Base-by-base conservation (phyloP, 2,329 filamentous ascomycete genomes). In the Chaetomium globosum region DNA sequence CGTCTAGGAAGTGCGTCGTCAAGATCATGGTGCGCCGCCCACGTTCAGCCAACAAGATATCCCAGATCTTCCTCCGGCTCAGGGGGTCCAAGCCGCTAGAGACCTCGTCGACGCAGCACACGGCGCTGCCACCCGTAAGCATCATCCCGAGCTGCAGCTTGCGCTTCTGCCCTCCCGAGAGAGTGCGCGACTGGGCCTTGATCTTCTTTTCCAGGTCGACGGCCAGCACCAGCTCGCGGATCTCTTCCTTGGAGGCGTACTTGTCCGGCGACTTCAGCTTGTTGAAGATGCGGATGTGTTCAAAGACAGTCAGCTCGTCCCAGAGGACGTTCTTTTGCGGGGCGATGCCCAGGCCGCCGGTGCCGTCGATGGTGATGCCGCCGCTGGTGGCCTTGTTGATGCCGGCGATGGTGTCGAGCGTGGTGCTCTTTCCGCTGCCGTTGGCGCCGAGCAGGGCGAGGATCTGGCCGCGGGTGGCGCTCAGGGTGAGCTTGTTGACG, bases 311-410 rank as follows among this genome's bases (percentile, higher is more conserved):
- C 63, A 97, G 79, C 65, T 93, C 89, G 71, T 94, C 90, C 93
- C 93, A 97, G 36, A 97, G 83, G 6, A 97, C 93, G 71, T 97
- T 97, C 80, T 94, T 93, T 75, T 97, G 93, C 0, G 93, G 93
- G 64, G 92, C 94, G 51, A 96, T 88, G 16, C 93, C 93, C 23
- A 97, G 83, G 0, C 91, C 92, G 10, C 91, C 91, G 10, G 87
- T 88, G 0, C 88, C 89, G 69, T 93, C 88, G 54, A 97, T 88
- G 28, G 85, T 86, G 69, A 97, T 95, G 3, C 83, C 82, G 2
- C 93, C 93, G 65, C 84, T 87, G 0, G 91, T 92, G 26, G 94
- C 82, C 53, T 86, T 90, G 71, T 89, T 92, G 59, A 94, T 84
- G 3, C 93, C 93, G 12, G 92, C 90, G 69, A 97, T 93, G 6